Percentiles rank a stretch among this genome's conserved stretches.
These are phyloP conservation scores for Dendrobium catenatum DNA, from an alignment of 106 monocot genomes.

Conservation along the genomic window DNA sequence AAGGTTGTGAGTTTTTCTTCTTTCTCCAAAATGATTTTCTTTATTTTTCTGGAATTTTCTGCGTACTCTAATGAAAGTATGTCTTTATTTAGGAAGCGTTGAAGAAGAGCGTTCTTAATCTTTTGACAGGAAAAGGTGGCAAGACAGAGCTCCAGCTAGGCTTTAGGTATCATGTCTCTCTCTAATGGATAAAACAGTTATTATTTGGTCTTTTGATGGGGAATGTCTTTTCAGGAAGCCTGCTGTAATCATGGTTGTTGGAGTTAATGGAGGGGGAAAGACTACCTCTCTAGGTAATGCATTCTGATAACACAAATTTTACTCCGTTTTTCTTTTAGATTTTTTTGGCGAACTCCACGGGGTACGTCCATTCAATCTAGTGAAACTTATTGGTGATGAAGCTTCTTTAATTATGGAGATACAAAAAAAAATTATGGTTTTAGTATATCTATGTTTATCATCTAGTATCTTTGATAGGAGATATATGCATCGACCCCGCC, in stretches of 20 bases:
- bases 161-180: conserved; percentile 38
- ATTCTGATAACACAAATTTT: background rate
- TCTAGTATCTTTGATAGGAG: no score
- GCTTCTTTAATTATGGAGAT: no score
- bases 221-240: conserved; percentile 57
- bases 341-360: background rate
- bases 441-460: no score
- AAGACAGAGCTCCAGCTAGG: conserved; percentile 90
- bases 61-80: background rate
- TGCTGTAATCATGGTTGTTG: conserved; percentile 92
- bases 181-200: background rate
- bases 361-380: no score
- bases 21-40: background rate
- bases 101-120: conserved; percentile 62
- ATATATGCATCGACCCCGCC: no score
- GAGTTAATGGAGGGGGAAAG: conserved; percentile 97
- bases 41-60: background rate
- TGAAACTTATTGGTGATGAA: no score
- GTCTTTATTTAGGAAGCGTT: conserved; percentile 50
- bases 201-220: background rate
- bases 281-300: conserved; percentile 87
- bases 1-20: conserved; percentile 26
- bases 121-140: conserved; percentile 54
- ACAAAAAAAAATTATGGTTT: no score
- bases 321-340: background rate